These are phyloP conservation scores for Chrysanthemum seticuspe DNA, from an alignment of 129 eudicot genomes.

Conservation along the genomic window DNA sequence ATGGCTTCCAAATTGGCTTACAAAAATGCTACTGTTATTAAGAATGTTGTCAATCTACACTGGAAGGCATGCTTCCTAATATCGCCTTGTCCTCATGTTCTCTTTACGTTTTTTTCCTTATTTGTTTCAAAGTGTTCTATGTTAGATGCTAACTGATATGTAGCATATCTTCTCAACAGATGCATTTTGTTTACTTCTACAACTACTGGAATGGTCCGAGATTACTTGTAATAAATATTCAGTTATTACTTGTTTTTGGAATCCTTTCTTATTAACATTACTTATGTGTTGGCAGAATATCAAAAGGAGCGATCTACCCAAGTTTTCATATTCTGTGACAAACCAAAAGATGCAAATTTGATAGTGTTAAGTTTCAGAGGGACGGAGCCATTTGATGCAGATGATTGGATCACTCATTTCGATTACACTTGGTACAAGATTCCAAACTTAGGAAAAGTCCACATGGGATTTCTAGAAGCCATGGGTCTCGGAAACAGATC, in stretches of 20 bases:
- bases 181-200: conserved; percentile 92
- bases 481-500: conserved; percentile 79
- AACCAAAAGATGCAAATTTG: conserved; percentile 68
- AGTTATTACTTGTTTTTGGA: background rate
- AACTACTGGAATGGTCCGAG: conserved; percentile 92
- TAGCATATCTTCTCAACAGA: conserved; percentile 36
- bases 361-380: conserved; percentile 87
- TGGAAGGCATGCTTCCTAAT: conserved; percentile 60
- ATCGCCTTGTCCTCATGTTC: too few species aligned
- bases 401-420: conserved; percentile 88
- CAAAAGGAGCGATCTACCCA: conserved; percentile 79
- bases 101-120: background rate
- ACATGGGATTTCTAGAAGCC: conserved; percentile 93
- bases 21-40: conserved; percentile 63
- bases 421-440: conserved; percentile 92
- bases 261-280: background rate
- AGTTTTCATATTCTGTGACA: conserved; percentile 78
- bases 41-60: conserved; percentile 61
- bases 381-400: conserved; percentile 92
- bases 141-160: conserved; percentile 14
- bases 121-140: background rate
- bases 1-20: conserved; percentile 91
- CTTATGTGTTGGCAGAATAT: conserved; percentile 49
- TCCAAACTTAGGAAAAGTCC: conserved; percentile 77
- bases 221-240: background rate